Evolutionary conservation across 805 yeast species (phyloP).

Genomic region (Priceomyces haplophilus): DNA sequence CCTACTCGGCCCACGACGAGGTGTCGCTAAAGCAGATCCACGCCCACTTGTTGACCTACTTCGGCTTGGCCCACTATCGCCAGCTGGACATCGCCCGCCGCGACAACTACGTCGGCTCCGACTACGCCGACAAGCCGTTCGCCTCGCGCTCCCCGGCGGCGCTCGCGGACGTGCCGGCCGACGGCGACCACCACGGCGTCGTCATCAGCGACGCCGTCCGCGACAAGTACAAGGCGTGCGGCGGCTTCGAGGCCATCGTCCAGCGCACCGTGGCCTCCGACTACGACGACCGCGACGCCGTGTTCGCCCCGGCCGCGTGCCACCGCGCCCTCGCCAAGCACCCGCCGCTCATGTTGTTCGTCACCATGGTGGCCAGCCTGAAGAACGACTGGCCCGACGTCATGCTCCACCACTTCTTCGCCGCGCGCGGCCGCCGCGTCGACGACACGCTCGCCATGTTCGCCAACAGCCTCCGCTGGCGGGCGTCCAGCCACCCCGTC

Average conservation of each 20-base stretch:
- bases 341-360: not conserved
- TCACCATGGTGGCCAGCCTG: not conserved
- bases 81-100: slow-evolving; percentile 17
- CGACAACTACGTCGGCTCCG: slow-evolving; percentile 22
- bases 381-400: slow-evolving; percentile 2
- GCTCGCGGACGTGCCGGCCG: too few relatives aligned
- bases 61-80: slow-evolving; percentile 16
- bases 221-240: slow-evolving; percentile 3
- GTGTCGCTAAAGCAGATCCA: slow-evolving; percentile 3
- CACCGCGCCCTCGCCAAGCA: not conserved
- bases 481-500: slow-evolving; percentile 55
- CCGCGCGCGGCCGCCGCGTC: not conserved
- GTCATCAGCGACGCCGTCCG: slow-evolving; percentile 5
- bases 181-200: slow-evolving; percentile 2
- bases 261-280: not conserved
- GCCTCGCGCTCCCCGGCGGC: too few relatives aligned
- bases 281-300: not conserved
- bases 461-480: slow-evolving; percentile 43
- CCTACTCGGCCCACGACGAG: slow-evolving; percentile 13
- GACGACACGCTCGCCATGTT: not conserved
- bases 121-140: slow-evolving; percentile 8
- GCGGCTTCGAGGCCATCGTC: slow-evolving; percentile 1
- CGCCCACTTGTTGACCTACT: slow-evolving; percentile 3
- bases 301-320: not conserved
- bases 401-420: slow-evolving; percentile 33